Evolutionary conservation across 441 rosid genomes (phyloP).

Genomic region (Pelargonium exstipulatum): DNA sequence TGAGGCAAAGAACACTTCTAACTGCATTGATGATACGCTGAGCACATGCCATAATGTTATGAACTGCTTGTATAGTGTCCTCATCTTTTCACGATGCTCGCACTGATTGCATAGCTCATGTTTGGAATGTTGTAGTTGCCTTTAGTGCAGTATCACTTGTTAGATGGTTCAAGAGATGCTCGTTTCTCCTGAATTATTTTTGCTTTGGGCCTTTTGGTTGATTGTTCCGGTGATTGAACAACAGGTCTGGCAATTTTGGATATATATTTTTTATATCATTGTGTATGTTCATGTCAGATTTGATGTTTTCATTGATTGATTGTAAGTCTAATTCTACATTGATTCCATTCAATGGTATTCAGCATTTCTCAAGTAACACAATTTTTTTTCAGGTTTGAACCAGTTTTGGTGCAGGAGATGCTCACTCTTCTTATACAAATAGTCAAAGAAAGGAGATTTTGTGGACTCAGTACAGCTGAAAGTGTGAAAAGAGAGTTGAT

Average conservation of each 20-base stretch:
- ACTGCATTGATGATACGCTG: neutral
- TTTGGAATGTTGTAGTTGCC: neutral
- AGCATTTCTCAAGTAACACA: constrained; percentile 20
- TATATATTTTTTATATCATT: neutral
- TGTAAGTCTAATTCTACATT: constrained; percentile 14
- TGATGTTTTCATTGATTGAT: constrained; percentile 9
- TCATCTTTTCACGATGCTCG: neutral
- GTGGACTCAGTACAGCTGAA: constrained; percentile 67
- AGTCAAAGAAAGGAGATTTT: constrained; percentile 88
- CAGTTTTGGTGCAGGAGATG: constrained; percentile 82
- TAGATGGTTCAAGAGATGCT: neutral
- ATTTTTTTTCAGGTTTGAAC: constrained; percentile 63
- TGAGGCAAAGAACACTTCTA: constrained; percentile 4
- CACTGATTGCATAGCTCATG: neutral
- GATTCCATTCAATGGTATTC: constrained; percentile 15
- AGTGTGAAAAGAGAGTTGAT: constrained; percentile 84
- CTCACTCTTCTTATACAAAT: constrained; percentile 81
- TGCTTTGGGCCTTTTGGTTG: neutral
- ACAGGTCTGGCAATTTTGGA: neutral
- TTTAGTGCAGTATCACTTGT: neutral
- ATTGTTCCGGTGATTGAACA: constrained; percentile 5
- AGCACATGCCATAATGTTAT: neutral
- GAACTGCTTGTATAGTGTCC: neutral
- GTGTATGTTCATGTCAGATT: constrained; percentile 8
- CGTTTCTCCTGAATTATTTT: neutral